phyloP scores from a whole-genome alignment of 1,284 basidiomycete species.

The Thelephora terrestris region DNA sequence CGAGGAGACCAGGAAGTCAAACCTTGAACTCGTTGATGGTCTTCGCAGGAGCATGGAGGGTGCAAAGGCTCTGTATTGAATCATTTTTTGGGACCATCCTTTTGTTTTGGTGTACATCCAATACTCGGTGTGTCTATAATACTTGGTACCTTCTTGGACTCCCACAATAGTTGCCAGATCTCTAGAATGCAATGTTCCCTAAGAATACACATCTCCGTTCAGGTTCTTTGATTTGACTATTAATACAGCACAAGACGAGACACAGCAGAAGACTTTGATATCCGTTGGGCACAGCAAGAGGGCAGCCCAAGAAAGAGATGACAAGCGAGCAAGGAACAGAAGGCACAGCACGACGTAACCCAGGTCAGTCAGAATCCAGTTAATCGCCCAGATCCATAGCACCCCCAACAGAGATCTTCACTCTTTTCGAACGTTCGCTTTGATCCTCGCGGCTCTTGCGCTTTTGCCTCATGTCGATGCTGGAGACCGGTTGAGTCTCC shows the following conservation, averaged over 20 bases:
- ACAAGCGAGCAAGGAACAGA: neutral
- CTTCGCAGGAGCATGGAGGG: conserved; percentile 37
- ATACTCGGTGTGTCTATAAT: too few species aligned
- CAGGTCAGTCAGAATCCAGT: neutral
- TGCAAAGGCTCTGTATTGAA: conserved; percentile 12
- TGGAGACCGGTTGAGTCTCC: conserved; percentile 29
- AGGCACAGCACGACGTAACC: neutral
- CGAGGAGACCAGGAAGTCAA: conserved; percentile 34
- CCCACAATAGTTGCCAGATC: too few species aligned
- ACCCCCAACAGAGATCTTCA: conserved; percentile 30
- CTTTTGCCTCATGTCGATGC: conserved; percentile 14
- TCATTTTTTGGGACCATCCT: neutral
- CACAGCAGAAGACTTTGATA: too few species aligned
- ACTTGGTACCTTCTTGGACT: too few species aligned
- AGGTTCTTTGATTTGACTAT: too few species aligned
- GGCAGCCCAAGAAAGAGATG: too few species aligned
- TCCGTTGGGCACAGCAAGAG: too few species aligned
- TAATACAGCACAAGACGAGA: too few species aligned
- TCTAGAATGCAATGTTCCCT: too few species aligned
- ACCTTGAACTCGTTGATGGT: conserved; percentile 31
- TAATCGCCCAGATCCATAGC: conserved; percentile 31
- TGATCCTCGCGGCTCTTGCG: conserved; percentile 18
- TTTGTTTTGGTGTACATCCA: too few species aligned
- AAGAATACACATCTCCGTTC: too few species aligned
- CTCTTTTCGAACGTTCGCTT: conserved; percentile 22